Percentiles rank a stretch among this genome's conserved stretches.
Evolutionary conservation across 495 filamentous ascomycete genomes (phyloP).

Genomic region (Podospora bellae-mahoneyi): DNA sequence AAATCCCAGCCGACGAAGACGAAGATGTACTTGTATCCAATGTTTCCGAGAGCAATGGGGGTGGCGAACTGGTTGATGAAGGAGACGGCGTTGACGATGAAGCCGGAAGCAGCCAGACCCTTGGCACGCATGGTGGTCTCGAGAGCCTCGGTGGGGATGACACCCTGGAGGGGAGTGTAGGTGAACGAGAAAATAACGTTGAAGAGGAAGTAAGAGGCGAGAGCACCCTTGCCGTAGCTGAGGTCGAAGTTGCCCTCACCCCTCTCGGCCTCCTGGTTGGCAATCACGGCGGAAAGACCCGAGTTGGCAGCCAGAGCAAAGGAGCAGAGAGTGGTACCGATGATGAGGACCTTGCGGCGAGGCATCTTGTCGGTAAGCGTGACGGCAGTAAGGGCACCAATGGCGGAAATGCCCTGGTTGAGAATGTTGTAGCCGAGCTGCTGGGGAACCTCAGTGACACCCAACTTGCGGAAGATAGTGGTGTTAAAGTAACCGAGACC

Average conservation of each 20-base stretch:
- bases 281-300: slow-evolving; percentile 43
- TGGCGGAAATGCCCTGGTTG: slow-evolving; percentile 43
- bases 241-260: slow-evolving; percentile 12
- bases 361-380: slow-evolving; percentile 44
- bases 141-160: slow-evolving; percentile 56
- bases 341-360: slow-evolving; percentile 43
- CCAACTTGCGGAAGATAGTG: slow-evolving; percentile 34
- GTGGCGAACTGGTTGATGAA: slow-evolving; percentile 53
- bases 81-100: slow-evolving; percentile 44
- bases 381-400: slow-evolving; percentile 45
- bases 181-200: slow-evolving; percentile 59
- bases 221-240: slow-evolving; percentile 40
- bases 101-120: slow-evolving; percentile 46
- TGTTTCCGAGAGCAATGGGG: slow-evolving; percentile 48
- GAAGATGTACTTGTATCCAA: slow-evolving; percentile 50
- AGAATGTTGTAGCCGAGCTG: slow-evolving; percentile 48
- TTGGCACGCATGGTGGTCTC: slow-evolving; percentile 51
- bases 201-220: slow-evolving; percentile 55
- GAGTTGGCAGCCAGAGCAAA: slow-evolving; percentile 49
- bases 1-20: slow-evolving; percentile 49
- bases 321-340: slow-evolving; percentile 47
- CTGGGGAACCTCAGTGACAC: slow-evolving; percentile 30
- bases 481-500: slow-evolving; percentile 45
- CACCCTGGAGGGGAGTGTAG: slow-evolving; percentile 57
- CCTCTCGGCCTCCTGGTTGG: slow-evolving; percentile 28